Evolutionary conservation across 345 rosid genomes (phyloP).

Genomic region (Citrus inodora): DNA sequence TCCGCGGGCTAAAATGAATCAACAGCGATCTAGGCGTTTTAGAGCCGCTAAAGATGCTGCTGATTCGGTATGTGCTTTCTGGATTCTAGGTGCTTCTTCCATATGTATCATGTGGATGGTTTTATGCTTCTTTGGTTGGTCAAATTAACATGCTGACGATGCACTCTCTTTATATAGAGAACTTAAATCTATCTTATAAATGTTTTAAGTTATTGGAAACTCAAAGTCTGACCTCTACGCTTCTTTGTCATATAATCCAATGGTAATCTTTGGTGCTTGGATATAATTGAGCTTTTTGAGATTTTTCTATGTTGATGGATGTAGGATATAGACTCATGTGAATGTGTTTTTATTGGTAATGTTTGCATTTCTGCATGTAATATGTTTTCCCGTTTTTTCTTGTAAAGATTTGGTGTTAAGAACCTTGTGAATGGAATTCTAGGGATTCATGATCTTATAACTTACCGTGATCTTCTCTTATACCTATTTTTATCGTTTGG

Average conservation of each 20-base stretch:
- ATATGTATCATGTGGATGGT: background rate
- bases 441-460: background rate
- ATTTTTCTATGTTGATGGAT: background rate
- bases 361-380: background rate
- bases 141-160: background rate
- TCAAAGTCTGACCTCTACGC: background rate
- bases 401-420: background rate
- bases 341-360: background rate
- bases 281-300: background rate
- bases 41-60: constrained; percentile 92
- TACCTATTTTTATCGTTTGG: background rate
- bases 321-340: background rate
- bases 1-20: constrained; percentile 98
- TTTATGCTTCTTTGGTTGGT: background rate
- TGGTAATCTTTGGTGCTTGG: background rate
- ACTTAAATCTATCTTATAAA: background rate
- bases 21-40: constrained; percentile 90
- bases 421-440: background rate
- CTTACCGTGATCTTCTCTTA: background rate
- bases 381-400: background rate
- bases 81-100: background rate
- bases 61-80: constrained; percentile 60
- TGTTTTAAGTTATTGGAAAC: background rate
- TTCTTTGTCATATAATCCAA: background rate
- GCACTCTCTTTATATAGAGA: background rate